These are phyloP conservation scores for Beta lomatogona DNA, from an alignment of 179 eudicot species.

Conservation along the genomic window DNA sequence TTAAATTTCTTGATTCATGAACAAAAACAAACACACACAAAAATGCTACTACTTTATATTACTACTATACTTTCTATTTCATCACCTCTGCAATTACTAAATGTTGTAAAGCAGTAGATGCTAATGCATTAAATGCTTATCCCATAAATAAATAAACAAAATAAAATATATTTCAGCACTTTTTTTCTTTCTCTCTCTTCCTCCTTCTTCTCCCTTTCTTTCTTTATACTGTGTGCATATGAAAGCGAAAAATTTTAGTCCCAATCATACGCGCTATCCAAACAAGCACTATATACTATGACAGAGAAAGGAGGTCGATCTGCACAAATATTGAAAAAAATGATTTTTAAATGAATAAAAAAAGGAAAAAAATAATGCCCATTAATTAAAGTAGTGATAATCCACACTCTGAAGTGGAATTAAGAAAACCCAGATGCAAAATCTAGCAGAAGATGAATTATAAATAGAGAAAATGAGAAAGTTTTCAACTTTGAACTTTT, in stretches of 20 bases:
- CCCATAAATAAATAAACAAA: not conserved
- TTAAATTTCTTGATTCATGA: not conserved
- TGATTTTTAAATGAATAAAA: not conserved
- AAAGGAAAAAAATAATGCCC: not conserved
- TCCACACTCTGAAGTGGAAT: slow-evolving; percentile 11
- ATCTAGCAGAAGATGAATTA: not conserved
- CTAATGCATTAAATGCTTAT: slow-evolving; percentile 34
- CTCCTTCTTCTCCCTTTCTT: slow-evolving; percentile 4
- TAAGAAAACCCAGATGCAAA: slow-evolving; percentile 20
- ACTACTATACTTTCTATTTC: not conserved
- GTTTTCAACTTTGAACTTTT: not conserved
- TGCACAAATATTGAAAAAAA: slow-evolving; percentile 8
- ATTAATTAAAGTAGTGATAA: not conserved
- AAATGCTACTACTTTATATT: not conserved
- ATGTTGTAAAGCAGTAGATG: slow-evolving; percentile 25
- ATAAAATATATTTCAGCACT: not conserved
- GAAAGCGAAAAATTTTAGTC: slow-evolving; percentile 16
- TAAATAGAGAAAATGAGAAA: not conserved
- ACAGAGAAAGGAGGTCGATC: slow-evolving; percentile 18
- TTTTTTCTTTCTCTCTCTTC: slow-evolving; percentile 2
- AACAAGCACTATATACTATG: not conserved
- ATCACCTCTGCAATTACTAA: slow-evolving; percentile 11
- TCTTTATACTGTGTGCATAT: not conserved
- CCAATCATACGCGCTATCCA: slow-evolving; percentile 23
- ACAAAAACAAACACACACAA: not conserved